These are phyloP conservation scores for Acanthamoeba culbertsoni DNA, from an alignment of 208 protist species.

Conservation along the genomic window DNA sequence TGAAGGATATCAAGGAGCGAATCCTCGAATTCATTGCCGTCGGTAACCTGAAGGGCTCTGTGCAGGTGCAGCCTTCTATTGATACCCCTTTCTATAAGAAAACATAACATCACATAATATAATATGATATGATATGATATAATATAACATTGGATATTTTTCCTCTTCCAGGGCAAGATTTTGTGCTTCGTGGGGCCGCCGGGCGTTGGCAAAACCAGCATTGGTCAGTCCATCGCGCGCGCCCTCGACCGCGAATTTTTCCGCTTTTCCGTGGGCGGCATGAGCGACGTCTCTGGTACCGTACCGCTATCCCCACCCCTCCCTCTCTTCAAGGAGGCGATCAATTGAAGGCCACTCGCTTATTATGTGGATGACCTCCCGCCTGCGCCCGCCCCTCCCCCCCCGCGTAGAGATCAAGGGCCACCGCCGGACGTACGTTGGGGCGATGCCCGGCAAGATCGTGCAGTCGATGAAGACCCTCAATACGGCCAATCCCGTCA, in stretches of 20 bases:
- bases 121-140: too few relatives aligned
- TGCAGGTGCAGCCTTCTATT: not conserved
- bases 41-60: conserved; percentile 68
- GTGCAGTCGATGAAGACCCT: conserved; percentile 86
- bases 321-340: not conserved
- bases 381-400: not conserved
- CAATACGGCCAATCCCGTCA: conserved; percentile 86
- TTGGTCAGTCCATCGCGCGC: conserved; percentile 86
- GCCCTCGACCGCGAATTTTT: conserved; percentile 79
- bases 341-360: not conserved
- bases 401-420: conserved; percentile 87
- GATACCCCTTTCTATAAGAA: not conserved
- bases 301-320: not conserved
- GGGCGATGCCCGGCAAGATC: conserved; percentile 89
- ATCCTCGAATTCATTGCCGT: conserved; percentile 92
- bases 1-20: conserved; percentile 89
- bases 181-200: conserved; percentile 88
- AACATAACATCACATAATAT: not conserved
- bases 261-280: conserved; percentile 88
- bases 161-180: conserved; percentile 84
- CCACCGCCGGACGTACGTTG: conserved; percentile 84
- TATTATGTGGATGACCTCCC: not conserved
- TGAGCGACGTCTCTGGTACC: conserved; percentile 78
- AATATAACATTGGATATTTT: too few relatives aligned
- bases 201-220: conserved; percentile 84